phyloP scores from a whole-genome alignment of 352 stramenopile species.

The Saprolegnia parasitica region DNA sequence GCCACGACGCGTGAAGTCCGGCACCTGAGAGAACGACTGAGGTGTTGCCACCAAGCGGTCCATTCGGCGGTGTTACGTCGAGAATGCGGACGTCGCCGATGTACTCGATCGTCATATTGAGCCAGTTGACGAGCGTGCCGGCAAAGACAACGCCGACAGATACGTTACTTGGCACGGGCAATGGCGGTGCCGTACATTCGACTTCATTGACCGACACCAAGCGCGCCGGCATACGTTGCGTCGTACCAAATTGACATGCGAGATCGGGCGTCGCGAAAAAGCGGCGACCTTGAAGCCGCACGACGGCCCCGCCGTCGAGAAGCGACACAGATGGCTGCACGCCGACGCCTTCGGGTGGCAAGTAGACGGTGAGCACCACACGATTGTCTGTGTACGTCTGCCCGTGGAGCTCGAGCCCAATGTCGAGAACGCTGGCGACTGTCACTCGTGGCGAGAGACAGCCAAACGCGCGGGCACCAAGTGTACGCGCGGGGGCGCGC shows the following conservation, averaged over 20 bases:
- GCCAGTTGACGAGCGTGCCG: slow-evolving; percentile 4
- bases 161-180: neutral
- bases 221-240: neutral
- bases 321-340: slow-evolving; percentile 29
- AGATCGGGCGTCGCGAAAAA: slow-evolving; percentile 32
- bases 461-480: neutral
- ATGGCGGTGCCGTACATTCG: slow-evolving; percentile 18
- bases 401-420: slow-evolving; percentile 30
- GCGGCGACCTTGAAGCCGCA: slow-evolving; percentile 29
- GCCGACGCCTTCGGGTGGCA: slow-evolving; percentile 24
- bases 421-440: neutral
- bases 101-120: slow-evolving; percentile 39
- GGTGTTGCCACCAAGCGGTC: slow-evolving; percentile 20
- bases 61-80: slow-evolving; percentile 30
- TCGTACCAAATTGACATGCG: slow-evolving; percentile 33
- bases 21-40: neutral
- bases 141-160: slow-evolving; percentile 22
- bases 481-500: neutral
- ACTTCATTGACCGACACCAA: slow-evolving; percentile 32
- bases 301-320: slow-evolving; percentile 29
- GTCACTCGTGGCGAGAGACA: slow-evolving; percentile 8
- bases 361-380: slow-evolving; percentile 25
- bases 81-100: slow-evolving; percentile 35
- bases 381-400: slow-evolving; percentile 27
- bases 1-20: neutral